Evolutionary conservation across 192 early-diverging fungal species (phyloP).

Genomic region (Backusella luteola): DNA sequence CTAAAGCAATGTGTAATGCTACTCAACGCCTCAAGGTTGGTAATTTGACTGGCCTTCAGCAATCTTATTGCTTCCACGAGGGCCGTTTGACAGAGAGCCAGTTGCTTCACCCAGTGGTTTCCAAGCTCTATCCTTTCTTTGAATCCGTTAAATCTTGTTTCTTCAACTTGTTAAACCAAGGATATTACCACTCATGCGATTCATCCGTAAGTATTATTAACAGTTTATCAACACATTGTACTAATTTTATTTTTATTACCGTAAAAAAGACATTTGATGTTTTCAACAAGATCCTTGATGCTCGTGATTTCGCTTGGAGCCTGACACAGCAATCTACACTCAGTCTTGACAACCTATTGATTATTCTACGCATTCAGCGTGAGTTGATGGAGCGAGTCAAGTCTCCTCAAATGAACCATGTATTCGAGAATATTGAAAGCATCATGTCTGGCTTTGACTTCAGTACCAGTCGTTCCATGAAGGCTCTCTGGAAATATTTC

Average conservation of each 20-base stretch:
- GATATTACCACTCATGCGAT: slow-evolving; percentile 8
- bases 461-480: slow-evolving; percentile 50
- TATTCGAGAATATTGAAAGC: slow-evolving; percentile 6
- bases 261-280: slow-evolving; percentile 21
- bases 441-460: slow-evolving; percentile 33
- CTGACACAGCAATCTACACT: slow-evolving; percentile 37
- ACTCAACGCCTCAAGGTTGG: slow-evolving; percentile 23
- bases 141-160: slow-evolving; percentile 30
- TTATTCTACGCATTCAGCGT: slow-evolving; percentile 45
- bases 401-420: not conserved
- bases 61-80: slow-evolving; percentile 41
- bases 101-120: slow-evolving; percentile 42
- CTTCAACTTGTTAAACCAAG: slow-evolving; percentile 27
- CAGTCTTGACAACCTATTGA: slow-evolving; percentile 54
- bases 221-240: not conserved
- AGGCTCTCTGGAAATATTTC: slow-evolving; percentile 51
- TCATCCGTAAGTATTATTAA: slow-evolving; percentile 1
- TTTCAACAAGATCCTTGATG: slow-evolving; percentile 49
- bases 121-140: slow-evolving; percentile 46
- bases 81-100: slow-evolving; percentile 41
- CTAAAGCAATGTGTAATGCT: slow-evolving; percentile 16
- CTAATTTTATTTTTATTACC: not conserved
- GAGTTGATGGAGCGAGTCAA: slow-evolving; percentile 13
- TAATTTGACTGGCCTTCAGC: slow-evolving; percentile 37
- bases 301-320: slow-evolving; percentile 52